phyloP scores from a whole-genome alignment of 2,329 filamentous ascomycete genomes.

The Claviceps monticola region DNA sequence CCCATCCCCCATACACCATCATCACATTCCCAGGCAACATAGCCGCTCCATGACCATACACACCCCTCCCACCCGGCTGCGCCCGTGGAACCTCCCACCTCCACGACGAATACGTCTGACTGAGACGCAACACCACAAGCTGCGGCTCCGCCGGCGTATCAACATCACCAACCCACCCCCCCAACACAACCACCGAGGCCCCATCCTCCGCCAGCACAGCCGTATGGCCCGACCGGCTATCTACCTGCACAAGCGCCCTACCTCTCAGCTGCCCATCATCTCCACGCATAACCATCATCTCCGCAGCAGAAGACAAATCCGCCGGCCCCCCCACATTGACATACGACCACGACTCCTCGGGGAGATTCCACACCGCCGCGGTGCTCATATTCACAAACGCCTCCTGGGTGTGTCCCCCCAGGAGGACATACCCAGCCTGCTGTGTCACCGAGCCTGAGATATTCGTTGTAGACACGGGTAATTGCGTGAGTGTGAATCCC shows the following conservation, averaged over 20 bases:
- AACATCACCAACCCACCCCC: constrained; percentile 84
- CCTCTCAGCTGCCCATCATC: background rate
- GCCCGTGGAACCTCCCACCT: constrained; percentile 49
- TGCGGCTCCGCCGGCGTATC: constrained; percentile 67
- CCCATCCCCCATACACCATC: constrained; percentile 52
- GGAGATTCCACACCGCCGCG: constrained; percentile 73
- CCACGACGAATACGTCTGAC: constrained; percentile 63
- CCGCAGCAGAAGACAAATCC: constrained; percentile 3
- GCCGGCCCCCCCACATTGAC: constrained; percentile 43
- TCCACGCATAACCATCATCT: background rate
- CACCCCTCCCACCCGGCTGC: constrained; percentile 29
- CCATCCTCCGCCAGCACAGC: constrained; percentile 71
- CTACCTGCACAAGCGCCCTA: constrained; percentile 27
- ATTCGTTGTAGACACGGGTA: constrained; percentile 58
- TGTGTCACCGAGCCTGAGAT: constrained; percentile 51
- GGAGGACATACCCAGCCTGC: constrained; percentile 63
- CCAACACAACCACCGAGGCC: constrained; percentile 60
- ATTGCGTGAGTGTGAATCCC: constrained; percentile 68
- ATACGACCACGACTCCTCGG: constrained; percentile 78
- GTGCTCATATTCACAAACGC: constrained; percentile 95
- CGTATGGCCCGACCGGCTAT: constrained; percentile 81
- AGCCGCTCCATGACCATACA: constrained; percentile 51
- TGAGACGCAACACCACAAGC: constrained; percentile 62
- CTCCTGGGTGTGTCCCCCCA: constrained; percentile 70
- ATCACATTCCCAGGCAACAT: constrained; percentile 53